phyloP scores from a whole-genome alignment of 208 protist genomes.

The Borovskyia barvae region DNA sequence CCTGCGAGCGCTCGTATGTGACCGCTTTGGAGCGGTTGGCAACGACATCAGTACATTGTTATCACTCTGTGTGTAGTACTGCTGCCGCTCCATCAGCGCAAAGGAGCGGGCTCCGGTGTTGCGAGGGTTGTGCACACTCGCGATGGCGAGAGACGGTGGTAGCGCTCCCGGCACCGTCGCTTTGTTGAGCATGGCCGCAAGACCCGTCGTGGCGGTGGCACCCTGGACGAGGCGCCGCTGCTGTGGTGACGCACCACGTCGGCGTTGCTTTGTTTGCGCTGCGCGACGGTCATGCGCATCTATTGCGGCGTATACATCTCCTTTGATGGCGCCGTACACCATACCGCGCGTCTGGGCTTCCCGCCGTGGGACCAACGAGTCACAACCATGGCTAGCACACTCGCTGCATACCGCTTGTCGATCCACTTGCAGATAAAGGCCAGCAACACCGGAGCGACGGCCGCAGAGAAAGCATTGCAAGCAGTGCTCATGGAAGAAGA shows the following conservation, averaged over 20 bases:
- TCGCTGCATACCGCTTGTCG: constrained; percentile 33
- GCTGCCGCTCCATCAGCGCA: constrained; percentile 74
- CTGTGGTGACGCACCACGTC: background rate
- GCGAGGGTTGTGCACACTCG: constrained; percentile 37
- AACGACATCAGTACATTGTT: constrained; percentile 56
- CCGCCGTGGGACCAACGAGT: constrained; percentile 37
- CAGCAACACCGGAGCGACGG: constrained; percentile 27
- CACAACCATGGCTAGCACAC: constrained; percentile 34
- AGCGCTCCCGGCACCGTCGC: constrained; percentile 36
- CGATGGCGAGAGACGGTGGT: constrained; percentile 51
- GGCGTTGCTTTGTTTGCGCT: background rate
- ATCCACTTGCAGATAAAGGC: constrained; percentile 50
- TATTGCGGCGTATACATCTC: constrained; percentile 23
- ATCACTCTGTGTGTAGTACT: constrained; percentile 89
- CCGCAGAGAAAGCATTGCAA: constrained; percentile 68
- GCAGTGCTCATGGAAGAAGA: constrained; percentile 77
- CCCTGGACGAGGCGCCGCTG: background rate
- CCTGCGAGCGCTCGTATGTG: background rate
- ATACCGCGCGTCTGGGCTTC: constrained; percentile 35
- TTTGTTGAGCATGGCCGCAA: constrained; percentile 23
- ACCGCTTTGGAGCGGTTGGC: background rate
- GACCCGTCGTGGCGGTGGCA: background rate
- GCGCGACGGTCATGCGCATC: constrained; percentile 14
- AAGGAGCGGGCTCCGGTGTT: constrained; percentile 56
- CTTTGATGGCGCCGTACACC: constrained; percentile 35